These are phyloP conservation scores for Escallonia rubra DNA, from an alignment of 129 eudicot genomes.

Conservation along the genomic window DNA sequence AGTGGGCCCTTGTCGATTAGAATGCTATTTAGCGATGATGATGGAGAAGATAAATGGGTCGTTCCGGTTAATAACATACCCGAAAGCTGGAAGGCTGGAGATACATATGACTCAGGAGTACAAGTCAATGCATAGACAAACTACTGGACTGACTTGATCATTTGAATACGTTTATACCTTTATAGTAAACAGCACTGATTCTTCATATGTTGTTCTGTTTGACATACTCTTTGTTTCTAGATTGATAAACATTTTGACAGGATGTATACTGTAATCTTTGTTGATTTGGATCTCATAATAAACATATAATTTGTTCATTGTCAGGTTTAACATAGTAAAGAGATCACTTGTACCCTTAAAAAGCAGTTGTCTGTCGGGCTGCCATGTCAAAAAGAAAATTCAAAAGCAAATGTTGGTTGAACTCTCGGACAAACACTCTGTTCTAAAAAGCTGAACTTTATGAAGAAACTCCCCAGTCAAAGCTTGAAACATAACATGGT, in stretches of 20 bases:
- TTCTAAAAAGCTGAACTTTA: too few species aligned
- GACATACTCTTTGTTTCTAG: neutral
- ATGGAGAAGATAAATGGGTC: constrained; percentile 71
- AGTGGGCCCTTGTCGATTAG: constrained; percentile 62
- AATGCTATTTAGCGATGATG: constrained; percentile 68
- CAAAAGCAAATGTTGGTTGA: too few species aligned
- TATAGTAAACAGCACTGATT: neutral
- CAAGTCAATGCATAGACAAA: constrained; percentile 42
- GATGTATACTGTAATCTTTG: neutral
- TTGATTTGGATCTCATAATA: neutral
- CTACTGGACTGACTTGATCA: neutral
- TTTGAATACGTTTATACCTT: constrained; percentile 7
- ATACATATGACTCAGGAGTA: constrained; percentile 71
- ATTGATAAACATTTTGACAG: neutral
- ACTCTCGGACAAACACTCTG: too few species aligned
- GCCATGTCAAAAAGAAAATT: too few species aligned
- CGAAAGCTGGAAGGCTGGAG: constrained; percentile 75
- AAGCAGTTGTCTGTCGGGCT: too few species aligned
- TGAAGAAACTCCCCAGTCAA: too few species aligned
- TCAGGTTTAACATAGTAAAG: too few species aligned
- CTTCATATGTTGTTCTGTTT: neutral
- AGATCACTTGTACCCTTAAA: too few species aligned
- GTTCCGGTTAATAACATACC: constrained; percentile 71
- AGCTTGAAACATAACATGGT: too few species aligned
- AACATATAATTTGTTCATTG: neutral